phyloP scores from a whole-genome alignment of 345 rosid species.

The Linum trigynum region DNA sequence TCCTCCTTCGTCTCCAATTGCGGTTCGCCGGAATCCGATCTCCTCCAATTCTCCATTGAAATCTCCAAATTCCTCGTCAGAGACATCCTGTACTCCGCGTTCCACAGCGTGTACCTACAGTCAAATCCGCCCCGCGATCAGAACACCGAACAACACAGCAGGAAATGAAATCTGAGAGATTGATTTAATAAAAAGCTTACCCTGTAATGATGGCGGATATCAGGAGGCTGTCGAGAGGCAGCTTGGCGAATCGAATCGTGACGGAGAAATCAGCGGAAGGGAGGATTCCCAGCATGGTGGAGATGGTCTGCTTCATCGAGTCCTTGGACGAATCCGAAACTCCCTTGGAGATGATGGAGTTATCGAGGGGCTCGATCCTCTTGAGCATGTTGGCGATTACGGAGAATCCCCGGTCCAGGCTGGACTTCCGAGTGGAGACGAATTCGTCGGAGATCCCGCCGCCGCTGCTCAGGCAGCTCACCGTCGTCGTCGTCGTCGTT shows the following conservation, averaged over 20 bases:
- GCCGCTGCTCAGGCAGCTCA: slow-evolving; percentile 55
- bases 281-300: slow-evolving; percentile 82
- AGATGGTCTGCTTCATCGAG: slow-evolving; percentile 88
- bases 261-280: slow-evolving; percentile 78
- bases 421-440: slow-evolving; percentile 67
- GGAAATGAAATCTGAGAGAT: background rate
- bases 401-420: slow-evolving; percentile 55
- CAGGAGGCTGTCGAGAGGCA: slow-evolving; percentile 62
- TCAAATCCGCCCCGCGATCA: slow-evolving; percentile 4
- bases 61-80: slow-evolving; percentile 63
- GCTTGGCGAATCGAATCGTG: slow-evolving; percentile 42
- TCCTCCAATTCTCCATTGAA: slow-evolving; percentile 21
- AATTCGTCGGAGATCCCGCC: slow-evolving; percentile 52
- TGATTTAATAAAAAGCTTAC: slow-evolving; percentile 21
- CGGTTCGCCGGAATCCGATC: slow-evolving; percentile 13
- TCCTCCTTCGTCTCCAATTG: slow-evolving; percentile 22
- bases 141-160: background rate
- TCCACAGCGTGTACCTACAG: slow-evolving; percentile 83
- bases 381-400: slow-evolving; percentile 72
- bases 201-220: slow-evolving; percentile 79
- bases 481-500: slow-evolving; percentile 9
- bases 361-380: slow-evolving; percentile 74
- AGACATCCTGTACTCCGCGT: slow-evolving; percentile 78
- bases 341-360: slow-evolving; percentile 60
- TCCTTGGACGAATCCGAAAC: slow-evolving; percentile 80